These are phyloP conservation scores for Calvatia gigantea DNA, from an alignment of 768 basidiomycete species.

Conservation along the genomic window DNA sequence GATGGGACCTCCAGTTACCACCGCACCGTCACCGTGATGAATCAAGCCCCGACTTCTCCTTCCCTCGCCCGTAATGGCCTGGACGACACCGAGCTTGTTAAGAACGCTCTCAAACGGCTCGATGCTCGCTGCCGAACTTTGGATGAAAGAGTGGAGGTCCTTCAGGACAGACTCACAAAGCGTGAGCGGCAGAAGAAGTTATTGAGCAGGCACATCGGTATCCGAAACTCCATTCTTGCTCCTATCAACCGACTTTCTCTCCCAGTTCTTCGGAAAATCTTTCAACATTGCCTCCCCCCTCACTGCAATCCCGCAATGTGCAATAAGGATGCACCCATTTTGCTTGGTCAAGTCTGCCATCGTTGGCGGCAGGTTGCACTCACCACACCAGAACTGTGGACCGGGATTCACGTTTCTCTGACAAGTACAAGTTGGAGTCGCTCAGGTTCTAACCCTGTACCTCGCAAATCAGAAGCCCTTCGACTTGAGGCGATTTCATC, in stretches of 20 bases:
- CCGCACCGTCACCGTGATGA: neutral
- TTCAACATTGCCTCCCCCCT: conserved; percentile 13
- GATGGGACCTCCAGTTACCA: neutral
- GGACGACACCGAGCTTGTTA: neutral
- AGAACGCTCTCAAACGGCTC: neutral
- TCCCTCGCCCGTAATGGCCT: neutral
- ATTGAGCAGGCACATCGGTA: neutral
- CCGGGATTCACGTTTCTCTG: conserved; percentile 7
- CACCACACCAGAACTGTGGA: conserved; percentile 10
- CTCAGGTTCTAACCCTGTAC: neutral
- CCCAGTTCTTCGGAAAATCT: conserved; percentile 11
- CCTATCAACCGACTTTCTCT: conserved; percentile 12
- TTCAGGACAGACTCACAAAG: neutral
- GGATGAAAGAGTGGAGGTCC: neutral
- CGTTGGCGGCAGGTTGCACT: conserved; percentile 10
- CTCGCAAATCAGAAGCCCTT: neutral
- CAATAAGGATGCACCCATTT: conserved; percentile 11
- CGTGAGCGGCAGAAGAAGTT: neutral
- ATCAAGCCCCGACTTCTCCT: neutral
- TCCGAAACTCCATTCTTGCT: neutral
- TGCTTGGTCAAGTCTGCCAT: conserved; percentile 13
- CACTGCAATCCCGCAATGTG: conserved; percentile 11
- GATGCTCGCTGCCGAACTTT: neutral
- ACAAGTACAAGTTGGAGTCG: no score
- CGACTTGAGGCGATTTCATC: neutral